Evolutionary conservation across 1,284 basidiomycete genomes (phyloP), one percentile per base, ranked within the genome.

Genomic region (Fomitiporia mediterranea): DNA sequence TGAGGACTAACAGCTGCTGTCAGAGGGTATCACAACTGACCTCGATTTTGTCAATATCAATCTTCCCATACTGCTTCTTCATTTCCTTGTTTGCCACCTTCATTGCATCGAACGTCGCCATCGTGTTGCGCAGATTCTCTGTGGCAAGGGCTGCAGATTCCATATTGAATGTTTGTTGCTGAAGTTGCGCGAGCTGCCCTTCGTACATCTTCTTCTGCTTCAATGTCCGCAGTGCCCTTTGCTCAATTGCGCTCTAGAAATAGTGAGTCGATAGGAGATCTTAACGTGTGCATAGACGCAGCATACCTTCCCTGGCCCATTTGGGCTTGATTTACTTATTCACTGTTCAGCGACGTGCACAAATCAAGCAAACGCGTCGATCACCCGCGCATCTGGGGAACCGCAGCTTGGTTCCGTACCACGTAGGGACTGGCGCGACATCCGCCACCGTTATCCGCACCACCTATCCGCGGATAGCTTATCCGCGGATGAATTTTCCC

Each of bases 21-120:
- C n/a, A n/a, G n/a, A n/a, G n/a, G n/a, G n/a, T n/a, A n/a, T n/a
- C n/a, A n/a, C n/a, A 35, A 68, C 76, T 52, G 62, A 94, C 93
- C 80, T 99, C 97, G 65, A 99, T 98, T 82, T 98, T 97, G 78
- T 97, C 93, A 62, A 99, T 84, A 69, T 99, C 89, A 62, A 99
- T 87, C 74, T 96, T 98, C 51, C 96, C 95, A 69, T 99, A 99
- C 72, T 98, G 96, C 70, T 89, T 93, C 73, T 84, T 84, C 76
- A 99, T 84, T 72, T 98, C 94, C 75, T 97, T 98, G 76, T 98
- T 98, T 17, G 97, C 95, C n/a, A 82, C 71, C 68, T 94, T 86
- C 95, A 99, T 98, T 4, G 94, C 97, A 66, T 98, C 94, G 21
- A 99, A 87, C 0, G 97, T 99, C n/a, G 94, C 96, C 97, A 99